Evolutionary conservation across 208 protist genomes (phyloP).

Genomic region (Trypanosoma cruzi): DNA sequence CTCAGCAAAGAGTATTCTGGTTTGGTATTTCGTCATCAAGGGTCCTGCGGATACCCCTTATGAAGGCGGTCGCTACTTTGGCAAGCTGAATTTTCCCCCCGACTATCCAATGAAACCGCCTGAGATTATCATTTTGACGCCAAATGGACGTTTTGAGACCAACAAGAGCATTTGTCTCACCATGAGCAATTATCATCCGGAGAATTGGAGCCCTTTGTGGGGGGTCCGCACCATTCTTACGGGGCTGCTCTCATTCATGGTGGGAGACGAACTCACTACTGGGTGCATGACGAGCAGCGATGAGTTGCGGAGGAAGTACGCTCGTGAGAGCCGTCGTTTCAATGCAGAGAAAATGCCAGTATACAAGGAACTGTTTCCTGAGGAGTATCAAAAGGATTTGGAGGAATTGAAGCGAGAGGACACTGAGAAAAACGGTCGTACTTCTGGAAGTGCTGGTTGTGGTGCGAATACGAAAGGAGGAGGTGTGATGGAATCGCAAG

Average conservation of each 20-base stretch:
- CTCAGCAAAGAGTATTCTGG: constrained; percentile 90
- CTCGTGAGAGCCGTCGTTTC: constrained; percentile 30
- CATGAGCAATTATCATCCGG: constrained; percentile 89
- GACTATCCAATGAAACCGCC: constrained; percentile 98
- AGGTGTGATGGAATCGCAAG: neutral
- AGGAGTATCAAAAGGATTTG: neutral
- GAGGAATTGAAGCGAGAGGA: neutral
- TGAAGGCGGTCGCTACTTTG: constrained; percentile 96
- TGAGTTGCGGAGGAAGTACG: constrained; percentile 41
- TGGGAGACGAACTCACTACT: constrained; percentile 46
- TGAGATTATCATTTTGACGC: constrained; percentile 82
- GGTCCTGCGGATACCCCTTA: constrained; percentile 90
- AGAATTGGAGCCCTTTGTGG: constrained; percentile 92
- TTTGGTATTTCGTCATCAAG: constrained; percentile 97
- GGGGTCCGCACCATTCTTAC: constrained; percentile 72
- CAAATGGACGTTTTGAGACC: constrained; percentile 80
- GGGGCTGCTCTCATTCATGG: constrained; percentile 87
- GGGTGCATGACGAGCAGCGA: constrained; percentile 40
- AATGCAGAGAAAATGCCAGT: constrained; percentile 16
- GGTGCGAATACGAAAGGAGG: neutral
- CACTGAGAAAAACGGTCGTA: neutral
- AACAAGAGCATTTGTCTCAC: constrained; percentile 74
- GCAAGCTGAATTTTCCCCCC: constrained; percentile 92
- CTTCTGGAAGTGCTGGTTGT: neutral
- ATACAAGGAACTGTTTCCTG: constrained; percentile 10